A percentile compares a stretch with the other conserved stretches of the same genome.
These are phyloP conservation scores for Kwoniella newhampshirensis DNA, from an alignment of 768 basidiomycete species.

Conservation along the genomic window DNA sequence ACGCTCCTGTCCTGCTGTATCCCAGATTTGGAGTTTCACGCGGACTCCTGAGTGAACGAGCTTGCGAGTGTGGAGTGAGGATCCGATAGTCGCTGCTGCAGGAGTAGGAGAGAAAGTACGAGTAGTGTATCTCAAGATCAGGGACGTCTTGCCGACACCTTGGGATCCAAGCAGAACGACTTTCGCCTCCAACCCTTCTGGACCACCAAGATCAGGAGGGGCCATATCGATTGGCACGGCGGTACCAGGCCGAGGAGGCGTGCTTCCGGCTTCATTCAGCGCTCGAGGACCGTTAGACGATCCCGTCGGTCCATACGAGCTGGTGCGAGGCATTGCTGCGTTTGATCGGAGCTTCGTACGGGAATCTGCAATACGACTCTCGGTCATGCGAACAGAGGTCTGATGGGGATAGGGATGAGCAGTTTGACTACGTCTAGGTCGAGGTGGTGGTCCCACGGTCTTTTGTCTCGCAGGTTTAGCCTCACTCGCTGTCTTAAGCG, in stretches of 20 bases:
- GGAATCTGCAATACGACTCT: constrained; percentile 27
- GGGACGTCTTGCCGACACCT: constrained; percentile 50
- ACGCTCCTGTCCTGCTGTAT: constrained; percentile 52
- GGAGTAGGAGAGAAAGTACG: constrained; percentile 28
- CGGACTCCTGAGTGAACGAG: constrained; percentile 43
- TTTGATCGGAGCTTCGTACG: constrained; percentile 16
- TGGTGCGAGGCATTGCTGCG: constrained; percentile 11
- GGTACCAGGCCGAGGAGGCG: constrained; percentile 12
- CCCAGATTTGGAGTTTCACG: constrained; percentile 50
- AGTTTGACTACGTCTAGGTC: constrained; percentile 33
- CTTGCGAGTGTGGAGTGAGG: constrained; percentile 46
- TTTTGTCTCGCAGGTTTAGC: constrained; percentile 16
- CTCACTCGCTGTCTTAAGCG: constrained; percentile 8
- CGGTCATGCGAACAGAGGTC: constrained; percentile 31
- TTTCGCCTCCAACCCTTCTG: constrained; percentile 49
- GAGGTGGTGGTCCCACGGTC: constrained; percentile 25
- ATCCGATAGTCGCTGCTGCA: constrained; percentile 41
- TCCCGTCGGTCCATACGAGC: constrained; percentile 8
- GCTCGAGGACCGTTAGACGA: constrained; percentile 19
- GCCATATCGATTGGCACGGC: constrained; percentile 8
- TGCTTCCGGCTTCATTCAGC: constrained; percentile 14
- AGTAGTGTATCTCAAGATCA: constrained; percentile 48
- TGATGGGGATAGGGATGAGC: constrained; percentile 16
- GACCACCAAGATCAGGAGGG: constrained; percentile 36
- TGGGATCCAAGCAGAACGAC: constrained; percentile 50